Evolutionary conservation across 169 alveolate genomes (phyloP).

Genomic region (Eimeria falciformis): DNA sequence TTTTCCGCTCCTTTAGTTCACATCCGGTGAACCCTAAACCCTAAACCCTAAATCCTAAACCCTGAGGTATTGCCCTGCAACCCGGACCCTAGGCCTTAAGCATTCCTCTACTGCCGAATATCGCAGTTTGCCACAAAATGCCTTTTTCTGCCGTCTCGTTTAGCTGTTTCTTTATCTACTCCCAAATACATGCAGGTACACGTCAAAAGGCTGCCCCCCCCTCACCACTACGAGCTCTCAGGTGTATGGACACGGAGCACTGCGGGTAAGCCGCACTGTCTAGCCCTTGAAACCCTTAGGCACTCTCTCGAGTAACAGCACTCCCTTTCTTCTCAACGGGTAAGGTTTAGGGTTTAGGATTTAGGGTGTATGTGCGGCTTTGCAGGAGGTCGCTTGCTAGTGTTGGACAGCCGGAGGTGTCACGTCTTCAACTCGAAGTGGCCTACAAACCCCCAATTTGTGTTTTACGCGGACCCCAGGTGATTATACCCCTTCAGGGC

Average conservation of each 20-base stretch:
- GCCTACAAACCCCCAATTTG: conserved; percentile 36
- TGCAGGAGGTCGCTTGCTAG: conserved; percentile 29
- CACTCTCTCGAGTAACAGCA: not conserved
- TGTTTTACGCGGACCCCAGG: conserved; percentile 14
- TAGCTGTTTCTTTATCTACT: not conserved
- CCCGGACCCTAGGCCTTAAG: no score
- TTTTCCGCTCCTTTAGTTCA: conserved; percentile 58
- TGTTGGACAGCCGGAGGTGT: not conserved
- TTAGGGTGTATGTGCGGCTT: no score
- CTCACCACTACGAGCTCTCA: conserved; percentile 35
- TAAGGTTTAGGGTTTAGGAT: no score
- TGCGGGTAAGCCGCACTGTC: conserved; percentile 3
- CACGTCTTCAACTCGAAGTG: conserved; percentile 15
- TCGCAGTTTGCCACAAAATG: no score
- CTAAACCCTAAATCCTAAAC: not conserved
- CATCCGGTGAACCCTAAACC: not conserved
- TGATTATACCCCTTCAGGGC: not conserved
- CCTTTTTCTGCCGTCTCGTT: no score
- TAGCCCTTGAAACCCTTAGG: not conserved
- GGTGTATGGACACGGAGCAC: conserved; percentile 56
- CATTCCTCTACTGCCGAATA: no score
- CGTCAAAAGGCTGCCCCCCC: conserved; percentile 39
- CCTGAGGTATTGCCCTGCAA: no score
- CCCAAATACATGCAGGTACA: conserved; percentile 14
- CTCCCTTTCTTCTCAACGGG: no score